Evolutionary conservation across 2,329 filamentous ascomycete species (phyloP), one percentile per base, ranked within the genome.

Genomic region (Magnaporthales sp.): DNA sequence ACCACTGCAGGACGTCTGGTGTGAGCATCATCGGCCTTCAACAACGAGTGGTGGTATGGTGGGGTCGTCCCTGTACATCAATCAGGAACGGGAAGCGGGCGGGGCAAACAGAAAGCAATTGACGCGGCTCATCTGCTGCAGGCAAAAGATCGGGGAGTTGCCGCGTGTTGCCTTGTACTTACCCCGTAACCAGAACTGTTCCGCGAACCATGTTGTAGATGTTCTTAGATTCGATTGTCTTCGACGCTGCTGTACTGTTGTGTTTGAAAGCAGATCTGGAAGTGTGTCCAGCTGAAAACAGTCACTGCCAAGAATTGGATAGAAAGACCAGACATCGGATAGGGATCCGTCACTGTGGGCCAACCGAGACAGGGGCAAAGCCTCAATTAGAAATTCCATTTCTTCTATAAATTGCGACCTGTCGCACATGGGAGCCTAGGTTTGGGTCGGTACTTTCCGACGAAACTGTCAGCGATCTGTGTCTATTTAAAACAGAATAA

Each of bases 181-280:
- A 97, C 93, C 93, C 93, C 74, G 93, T 93, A 77, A 97, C 88
- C 75, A 97, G 86, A 76, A 97, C 92, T 69, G 93, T 95, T 82
- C 92, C 92, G 72, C 91, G 85, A 77, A 89, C 80, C 92, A 96
- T 96, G 70, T 70, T 81, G 72, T 69, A 68, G 24, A 60, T 60
- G 56, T 15, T 67, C 68, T 67, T 66, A 27, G 22, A 5, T 27
- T 4, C 29, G 24, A 27, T 60, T 29, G 24, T 60, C 56, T 60
- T 60, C 56, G 27, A 27, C 24, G 26, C 56, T 60, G 56, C 10
- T 60, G 13, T 60, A 15, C 38, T 51, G 56, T 60, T 13, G 24
- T 27, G 56, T 29, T 60, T 19, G 56, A 27, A 60, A 27, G 19
- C 38, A 46, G 56, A 60, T 15, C 29, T 27, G 24, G 7, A 24